Conservation (phyloP, 345 rosid genomes). For the Cardamine chenopodiifolia region DNA sequence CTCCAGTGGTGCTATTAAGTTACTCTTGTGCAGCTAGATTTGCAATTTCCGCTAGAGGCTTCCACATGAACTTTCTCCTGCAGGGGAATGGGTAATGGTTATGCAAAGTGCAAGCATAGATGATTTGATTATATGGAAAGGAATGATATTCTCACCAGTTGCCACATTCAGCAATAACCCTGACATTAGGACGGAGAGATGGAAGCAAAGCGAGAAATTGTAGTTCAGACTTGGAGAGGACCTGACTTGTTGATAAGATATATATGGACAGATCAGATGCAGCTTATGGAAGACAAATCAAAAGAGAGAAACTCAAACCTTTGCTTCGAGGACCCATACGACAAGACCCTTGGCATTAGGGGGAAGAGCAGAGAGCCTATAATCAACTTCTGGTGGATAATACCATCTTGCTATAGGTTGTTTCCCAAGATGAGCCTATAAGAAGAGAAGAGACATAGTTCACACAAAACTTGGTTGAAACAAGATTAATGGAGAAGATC, state of each 20-base stretch:
- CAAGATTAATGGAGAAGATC: background rate
- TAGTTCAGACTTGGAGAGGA: conserved; percentile 79
- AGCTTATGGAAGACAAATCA: background rate
- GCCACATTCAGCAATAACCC: conserved; percentile 88
- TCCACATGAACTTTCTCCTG: conserved; percentile 93
- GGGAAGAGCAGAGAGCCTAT: conserved; percentile 71
- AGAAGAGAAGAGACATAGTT: conserved; percentile 6
- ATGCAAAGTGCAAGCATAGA: background rate
- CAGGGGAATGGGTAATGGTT: conserved; percentile 16
- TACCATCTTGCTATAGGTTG: conserved; percentile 98
- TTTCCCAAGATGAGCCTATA: conserved; percentile 85
- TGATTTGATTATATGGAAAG: background rate
- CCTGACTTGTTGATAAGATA: conserved; percentile 47
- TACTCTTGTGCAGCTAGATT: conserved; percentile 49
- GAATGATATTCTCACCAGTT: conserved; percentile 59
- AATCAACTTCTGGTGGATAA: conserved; percentile 91
- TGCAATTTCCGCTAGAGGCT: conserved; percentile 76
- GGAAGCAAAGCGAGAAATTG: conserved; percentile 94
- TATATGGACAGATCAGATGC: conserved; percentile 1
- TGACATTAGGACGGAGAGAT: conserved; percentile 75
- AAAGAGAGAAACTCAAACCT: conserved; percentile 48
- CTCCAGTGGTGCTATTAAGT: background rate
- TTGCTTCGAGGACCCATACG: conserved; percentile 90
- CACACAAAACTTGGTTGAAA: background rate
- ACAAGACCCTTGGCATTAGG: conserved; percentile 83